Conservation (phyloP, 31 red algal genomes). For the Odonthalia washingtoniensis region DNA sequence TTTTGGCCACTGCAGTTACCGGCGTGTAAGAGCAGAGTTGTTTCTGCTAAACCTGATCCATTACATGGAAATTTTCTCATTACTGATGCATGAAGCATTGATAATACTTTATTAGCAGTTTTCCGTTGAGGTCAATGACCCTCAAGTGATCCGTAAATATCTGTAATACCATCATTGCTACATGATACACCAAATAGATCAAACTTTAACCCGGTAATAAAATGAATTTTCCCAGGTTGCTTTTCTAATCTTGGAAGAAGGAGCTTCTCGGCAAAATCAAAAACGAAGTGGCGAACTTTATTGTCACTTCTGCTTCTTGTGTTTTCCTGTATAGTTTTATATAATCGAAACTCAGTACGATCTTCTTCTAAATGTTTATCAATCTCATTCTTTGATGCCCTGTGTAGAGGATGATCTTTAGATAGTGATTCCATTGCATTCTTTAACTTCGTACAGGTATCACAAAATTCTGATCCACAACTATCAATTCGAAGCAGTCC, state of each 20-base stretch:
- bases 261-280: conserved; percentile 30
- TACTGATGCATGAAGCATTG: conserved; percentile 4
- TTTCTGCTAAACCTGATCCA: too few species aligned
- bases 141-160: background rate
- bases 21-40: too few species aligned
- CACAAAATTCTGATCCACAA: too few species aligned
- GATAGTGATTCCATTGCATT: background rate
- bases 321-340: background rate
- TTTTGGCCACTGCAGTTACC: too few species aligned
- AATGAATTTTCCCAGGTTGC: conserved; percentile 20
- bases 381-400: background rate
- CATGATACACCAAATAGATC: conserved; percentile 23
- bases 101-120: background rate
- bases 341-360: background rate
- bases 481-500: too few species aligned
- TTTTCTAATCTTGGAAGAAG: background rate
- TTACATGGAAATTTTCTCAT: background rate
- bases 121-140: background rate
- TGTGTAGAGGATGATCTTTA: background rate
- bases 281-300: conserved; percentile 45
- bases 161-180: background rate
- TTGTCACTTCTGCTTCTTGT: background rate
- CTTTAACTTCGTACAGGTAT: background rate
- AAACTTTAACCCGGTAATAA: conserved; percentile 32
- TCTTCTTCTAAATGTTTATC: background rate